Conservation (phyloP, 306 rosid genomes). For the Prunus dulcis region DNA sequence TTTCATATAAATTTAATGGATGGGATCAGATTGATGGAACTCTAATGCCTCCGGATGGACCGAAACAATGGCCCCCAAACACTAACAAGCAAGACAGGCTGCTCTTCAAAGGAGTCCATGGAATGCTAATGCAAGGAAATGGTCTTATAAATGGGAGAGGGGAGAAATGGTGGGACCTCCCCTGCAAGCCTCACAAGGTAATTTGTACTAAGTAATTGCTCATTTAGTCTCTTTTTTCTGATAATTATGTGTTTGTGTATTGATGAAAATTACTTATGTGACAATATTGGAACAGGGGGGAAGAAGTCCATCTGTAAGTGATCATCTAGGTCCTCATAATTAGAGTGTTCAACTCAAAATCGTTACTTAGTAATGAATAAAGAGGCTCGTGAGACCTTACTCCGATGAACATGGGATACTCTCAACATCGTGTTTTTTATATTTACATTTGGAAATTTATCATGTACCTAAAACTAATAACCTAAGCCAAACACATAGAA, state of each 20-base stretch:
- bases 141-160: constrained; percentile 67
- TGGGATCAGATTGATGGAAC: constrained; percentile 48
- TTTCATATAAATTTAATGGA: no score
- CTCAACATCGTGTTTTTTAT: no score
- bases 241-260: not conserved
- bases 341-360: not conserved
- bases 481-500: no score
- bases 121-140: constrained; percentile 42
- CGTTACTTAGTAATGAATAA: no score
- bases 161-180: constrained; percentile 72
- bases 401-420: no score
- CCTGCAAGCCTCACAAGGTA: constrained; percentile 58
- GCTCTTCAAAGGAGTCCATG: constrained; percentile 53
- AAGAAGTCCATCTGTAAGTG: constrained; percentile 52
- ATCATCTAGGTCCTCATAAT: not conserved
- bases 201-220: not conserved
- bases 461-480: no score
- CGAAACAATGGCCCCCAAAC: constrained; percentile 48
- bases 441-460: no score
- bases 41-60: constrained; percentile 60
- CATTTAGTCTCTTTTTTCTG: not conserved
- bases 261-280: not conserved
- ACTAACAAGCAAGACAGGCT: constrained; percentile 47
- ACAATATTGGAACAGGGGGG: constrained; percentile 35
- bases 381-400: no score